Conservation (phyloP, 169 alveolate genomes). For the Plasmodium chabaudi region DNA sequence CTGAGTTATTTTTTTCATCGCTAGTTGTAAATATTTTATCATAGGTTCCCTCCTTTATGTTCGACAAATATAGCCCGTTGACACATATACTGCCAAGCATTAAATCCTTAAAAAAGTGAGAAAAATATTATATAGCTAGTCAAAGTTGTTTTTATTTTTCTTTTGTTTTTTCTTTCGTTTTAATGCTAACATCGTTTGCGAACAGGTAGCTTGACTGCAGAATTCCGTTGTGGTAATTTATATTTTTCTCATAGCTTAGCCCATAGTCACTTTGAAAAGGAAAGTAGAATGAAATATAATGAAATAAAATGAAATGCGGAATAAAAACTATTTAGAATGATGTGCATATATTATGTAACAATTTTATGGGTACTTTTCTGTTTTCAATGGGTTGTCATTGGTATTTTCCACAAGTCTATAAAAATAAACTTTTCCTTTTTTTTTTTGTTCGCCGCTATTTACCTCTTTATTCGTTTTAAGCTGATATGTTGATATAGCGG, state of each 20-base stretch:
- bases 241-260: constrained; percentile 36
- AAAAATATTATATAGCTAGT: too few species aligned
- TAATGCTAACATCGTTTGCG: constrained; percentile 38
- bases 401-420: constrained; percentile 26
- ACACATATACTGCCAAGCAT: constrained; percentile 59
- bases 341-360: neutral
- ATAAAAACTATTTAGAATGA: neutral
- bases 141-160: too few species aligned
- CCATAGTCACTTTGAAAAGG: constrained; percentile 19
- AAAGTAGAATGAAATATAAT: neutral
- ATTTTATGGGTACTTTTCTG: constrained; percentile 21
- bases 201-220: constrained; percentile 60
- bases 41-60: constrained; percentile 21
- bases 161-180: too few species aligned
- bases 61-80: constrained; percentile 37
- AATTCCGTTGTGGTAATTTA: constrained; percentile 54
- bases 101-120: neutral
- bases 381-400: constrained; percentile 1
- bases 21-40: constrained; percentile 27
- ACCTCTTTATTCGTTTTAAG: constrained; percentile 11
- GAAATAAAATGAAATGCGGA: neutral
- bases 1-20: constrained; percentile 51
- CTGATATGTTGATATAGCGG: constrained; percentile 74
- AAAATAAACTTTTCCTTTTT: constrained; percentile 57
- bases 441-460: constrained; percentile 27